A percentile compares a stretch with the other conserved stretches of the same genome.
phyloP scores from a whole-genome alignment of 2,329 filamentous ascomycete species.

The Fusarium marasasianum region DNA sequence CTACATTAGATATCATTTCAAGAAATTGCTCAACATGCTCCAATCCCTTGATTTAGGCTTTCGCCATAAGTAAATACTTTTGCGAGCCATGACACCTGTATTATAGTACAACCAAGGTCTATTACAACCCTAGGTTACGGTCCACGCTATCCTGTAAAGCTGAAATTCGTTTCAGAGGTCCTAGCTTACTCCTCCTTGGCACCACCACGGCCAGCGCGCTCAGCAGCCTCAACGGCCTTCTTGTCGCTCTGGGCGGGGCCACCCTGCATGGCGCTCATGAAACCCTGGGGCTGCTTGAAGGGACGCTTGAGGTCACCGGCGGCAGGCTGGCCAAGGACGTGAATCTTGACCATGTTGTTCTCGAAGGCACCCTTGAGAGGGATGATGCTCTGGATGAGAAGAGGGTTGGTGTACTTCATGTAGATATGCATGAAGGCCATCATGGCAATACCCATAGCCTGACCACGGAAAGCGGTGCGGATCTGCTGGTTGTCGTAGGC shows the following conservation, averaged over 20 bases:
- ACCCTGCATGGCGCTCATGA: constrained; percentile 82
- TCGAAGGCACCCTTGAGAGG: constrained; percentile 96
- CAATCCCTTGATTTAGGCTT: neutral
- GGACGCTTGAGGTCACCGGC: constrained; percentile 92
- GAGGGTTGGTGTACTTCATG: constrained; percentile 99
- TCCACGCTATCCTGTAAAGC: neutral
- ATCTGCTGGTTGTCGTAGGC: constrained; percentile 93
- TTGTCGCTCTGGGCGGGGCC: constrained; percentile 88
- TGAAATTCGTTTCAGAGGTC: constrained; percentile 4
- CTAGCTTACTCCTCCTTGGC: constrained; percentile 74
- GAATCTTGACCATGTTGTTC: constrained; percentile 95
- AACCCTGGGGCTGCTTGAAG: constrained; percentile 86
- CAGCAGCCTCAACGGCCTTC: constrained; percentile 82
- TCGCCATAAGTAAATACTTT: constrained; percentile 18
- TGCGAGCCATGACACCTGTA: constrained; percentile 14
- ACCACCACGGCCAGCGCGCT: constrained; percentile 77
- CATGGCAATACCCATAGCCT: constrained; percentile 97
- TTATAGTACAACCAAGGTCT: constrained; percentile 35
- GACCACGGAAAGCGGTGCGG: constrained; percentile 84
- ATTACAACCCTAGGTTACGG: constrained; percentile 13
- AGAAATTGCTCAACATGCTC: neutral
- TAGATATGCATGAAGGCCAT: constrained; percentile 99
- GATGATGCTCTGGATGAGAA: constrained; percentile 98
- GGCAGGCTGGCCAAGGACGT: constrained; percentile 87
- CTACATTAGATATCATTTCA: neutral